Conservation (phyloP, 2,329 filamentous ascomycete species). For the Penicillium fuscoglaucum region DNA sequence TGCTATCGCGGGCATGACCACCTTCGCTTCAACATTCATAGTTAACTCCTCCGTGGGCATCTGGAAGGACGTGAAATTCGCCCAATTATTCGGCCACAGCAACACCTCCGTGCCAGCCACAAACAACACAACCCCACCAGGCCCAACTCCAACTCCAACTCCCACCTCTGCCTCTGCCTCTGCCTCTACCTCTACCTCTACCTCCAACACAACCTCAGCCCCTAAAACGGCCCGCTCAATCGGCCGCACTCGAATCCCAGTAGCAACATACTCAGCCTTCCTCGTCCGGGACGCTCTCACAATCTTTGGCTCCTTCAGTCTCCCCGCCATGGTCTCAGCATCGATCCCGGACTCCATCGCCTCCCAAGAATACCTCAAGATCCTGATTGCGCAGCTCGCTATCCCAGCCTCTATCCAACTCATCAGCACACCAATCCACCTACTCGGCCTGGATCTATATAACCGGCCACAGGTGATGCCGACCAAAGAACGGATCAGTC, state of each 20-base stretch:
- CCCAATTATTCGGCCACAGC: slow-evolving; percentile 63
- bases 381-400: slow-evolving; percentile 78
- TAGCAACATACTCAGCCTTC: slow-evolving; percentile 61
- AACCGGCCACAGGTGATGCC: slow-evolving; percentile 58
- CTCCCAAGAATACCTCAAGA: slow-evolving; percentile 76
- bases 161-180: slow-evolving; percentile 9
- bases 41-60: slow-evolving; percentile 74
- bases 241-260: slow-evolving; percentile 46
- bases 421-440: slow-evolving; percentile 75
- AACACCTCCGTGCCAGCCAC: slow-evolving; percentile 12
- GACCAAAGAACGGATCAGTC: slow-evolving; percentile 58
- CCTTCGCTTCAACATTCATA: slow-evolving; percentile 73
- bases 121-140: slow-evolving; percentile 7
- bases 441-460: slow-evolving; percentile 81
- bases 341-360: slow-evolving; percentile 71
- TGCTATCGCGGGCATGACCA: slow-evolving; percentile 70
- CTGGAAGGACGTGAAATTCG: slow-evolving; percentile 85
- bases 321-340: slow-evolving; percentile 37
- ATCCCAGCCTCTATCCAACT: slow-evolving; percentile 77
- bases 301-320: slow-evolving; percentile 60
- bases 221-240: slow-evolving; percentile 29
- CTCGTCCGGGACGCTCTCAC: slow-evolving; percentile 77
- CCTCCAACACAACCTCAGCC: slow-evolving; percentile 18
- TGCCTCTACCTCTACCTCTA: background rate
- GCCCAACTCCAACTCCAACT: slow-evolving; percentile 6